Evolutionary conservation across 164 flowering plant genomes (phyloP).

Genomic region (Nelumbo lutea): DNA sequence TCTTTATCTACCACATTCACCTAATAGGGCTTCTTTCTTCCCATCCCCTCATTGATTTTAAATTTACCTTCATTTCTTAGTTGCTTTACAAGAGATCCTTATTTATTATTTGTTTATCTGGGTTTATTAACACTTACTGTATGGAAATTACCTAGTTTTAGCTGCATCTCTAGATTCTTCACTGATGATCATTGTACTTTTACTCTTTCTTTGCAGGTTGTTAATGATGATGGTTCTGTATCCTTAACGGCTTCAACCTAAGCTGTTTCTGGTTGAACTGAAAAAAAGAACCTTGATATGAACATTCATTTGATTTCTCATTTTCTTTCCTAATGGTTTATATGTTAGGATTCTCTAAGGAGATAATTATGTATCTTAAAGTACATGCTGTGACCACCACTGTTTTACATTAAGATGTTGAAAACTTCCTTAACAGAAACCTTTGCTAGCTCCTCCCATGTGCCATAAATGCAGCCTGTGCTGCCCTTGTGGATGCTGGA

Average conservation of each 20-base stretch:
- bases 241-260: slow-evolving; percentile 36
- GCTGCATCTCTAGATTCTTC: not conserved
- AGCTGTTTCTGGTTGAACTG: slow-evolving; percentile 2
- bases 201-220: slow-evolving; percentile 57
- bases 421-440: slow-evolving; percentile 33
- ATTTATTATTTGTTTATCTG: no score
- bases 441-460: slow-evolving; percentile 76
- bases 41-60: no score
- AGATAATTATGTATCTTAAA: not conserved
- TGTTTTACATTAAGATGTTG: not conserved
- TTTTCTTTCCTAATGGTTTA: not conserved
- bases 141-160: not conserved
- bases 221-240: slow-evolving; percentile 96
- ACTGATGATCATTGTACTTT: not conserved
- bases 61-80: no score
- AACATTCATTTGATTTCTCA: not conserved
- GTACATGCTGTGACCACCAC: not conserved
- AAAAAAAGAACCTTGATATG: not conserved
- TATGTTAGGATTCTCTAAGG: not conserved
- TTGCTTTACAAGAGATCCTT: no score
- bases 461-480: slow-evolving; percentile 91
- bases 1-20: no score
- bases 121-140: no score
- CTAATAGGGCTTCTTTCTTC: no score
- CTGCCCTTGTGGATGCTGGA: slow-evolving; percentile 94